These are phyloP conservation scores for Conringia planisiliqua DNA, from an alignment of 345 rosid genomes.

Conservation along the genomic window DNA sequence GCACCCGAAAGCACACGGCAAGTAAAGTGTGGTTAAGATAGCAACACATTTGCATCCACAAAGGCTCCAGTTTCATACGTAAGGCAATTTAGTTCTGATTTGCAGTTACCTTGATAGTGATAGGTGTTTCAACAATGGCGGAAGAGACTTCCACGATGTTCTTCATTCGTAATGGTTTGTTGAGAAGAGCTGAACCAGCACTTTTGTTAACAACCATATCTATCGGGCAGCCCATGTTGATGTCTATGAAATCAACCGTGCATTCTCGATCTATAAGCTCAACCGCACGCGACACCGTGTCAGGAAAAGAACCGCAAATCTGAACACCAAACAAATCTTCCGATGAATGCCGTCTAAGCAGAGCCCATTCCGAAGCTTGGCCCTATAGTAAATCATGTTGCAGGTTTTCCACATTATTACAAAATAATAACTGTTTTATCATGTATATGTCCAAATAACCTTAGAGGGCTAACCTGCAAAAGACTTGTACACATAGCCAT, in stretches of 20 bases:
- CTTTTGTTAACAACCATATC: conserved; percentile 86
- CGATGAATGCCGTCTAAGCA: conserved; percentile 79
- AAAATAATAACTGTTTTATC: background rate
- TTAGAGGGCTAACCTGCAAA: conserved; percentile 60
- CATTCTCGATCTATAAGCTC: conserved; percentile 87
- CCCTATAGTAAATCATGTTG: conserved; percentile 46
- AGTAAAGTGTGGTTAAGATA: background rate
- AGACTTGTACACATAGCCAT: conserved; percentile 98
- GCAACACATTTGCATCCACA: background rate
- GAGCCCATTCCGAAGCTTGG: conserved; percentile 99
- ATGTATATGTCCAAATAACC: background rate
- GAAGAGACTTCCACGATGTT: conserved; percentile 64
- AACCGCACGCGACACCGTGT: conserved; percentile 63
- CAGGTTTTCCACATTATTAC: conserved; percentile 8
- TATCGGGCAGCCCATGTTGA: conserved; percentile 98
- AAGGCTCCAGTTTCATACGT: background rate
- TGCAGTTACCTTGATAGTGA: conserved; percentile 74
- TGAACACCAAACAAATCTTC: conserved; percentile 98
- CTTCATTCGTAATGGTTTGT: conserved; percentile 78
- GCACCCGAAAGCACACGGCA: conserved; percentile 11
- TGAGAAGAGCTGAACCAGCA: conserved; percentile 94
- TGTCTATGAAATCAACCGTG: conserved; percentile 80
- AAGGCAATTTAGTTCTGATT: background rate
- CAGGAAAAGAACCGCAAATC: conserved; percentile 82
- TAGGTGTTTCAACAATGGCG: conserved; percentile 69